These are phyloP conservation scores for Penicillium roqueforti DNA, from an alignment of 495 filamentous ascomycete genomes.

Conservation along the genomic window DNA sequence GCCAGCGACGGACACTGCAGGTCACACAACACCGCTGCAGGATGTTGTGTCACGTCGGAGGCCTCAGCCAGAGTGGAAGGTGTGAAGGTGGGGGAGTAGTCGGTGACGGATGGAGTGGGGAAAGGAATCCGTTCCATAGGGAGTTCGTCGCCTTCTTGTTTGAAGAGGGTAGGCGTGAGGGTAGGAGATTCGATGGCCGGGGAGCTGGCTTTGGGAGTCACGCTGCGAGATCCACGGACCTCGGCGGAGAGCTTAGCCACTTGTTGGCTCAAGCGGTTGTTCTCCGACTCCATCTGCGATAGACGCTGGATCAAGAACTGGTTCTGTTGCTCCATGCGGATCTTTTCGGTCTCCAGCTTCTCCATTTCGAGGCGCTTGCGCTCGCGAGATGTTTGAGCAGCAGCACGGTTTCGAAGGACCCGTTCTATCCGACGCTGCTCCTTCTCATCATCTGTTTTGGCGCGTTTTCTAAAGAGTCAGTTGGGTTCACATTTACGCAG, in stretches of 20 bases:
- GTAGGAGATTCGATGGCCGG: slow-evolving; percentile 42
- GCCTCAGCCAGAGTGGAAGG: slow-evolving; percentile 59
- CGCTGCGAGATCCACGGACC: slow-evolving; percentile 49
- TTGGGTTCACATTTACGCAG: background rate
- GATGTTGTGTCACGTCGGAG: slow-evolving; percentile 98
- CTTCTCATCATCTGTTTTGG: slow-evolving; percentile 98
- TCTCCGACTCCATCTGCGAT: slow-evolving; percentile 59
- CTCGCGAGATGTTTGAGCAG: slow-evolving; percentile 92
- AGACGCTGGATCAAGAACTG: slow-evolving; percentile 64
- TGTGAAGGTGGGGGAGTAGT: slow-evolving; percentile 48
- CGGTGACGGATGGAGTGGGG: slow-evolving; percentile 46
- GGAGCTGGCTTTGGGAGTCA: slow-evolving; percentile 37
- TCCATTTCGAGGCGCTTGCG: slow-evolving; percentile 94
- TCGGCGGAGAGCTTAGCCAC: slow-evolving; percentile 60
- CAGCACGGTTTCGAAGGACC: slow-evolving; percentile 90
- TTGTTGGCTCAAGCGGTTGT: slow-evolving; percentile 60
- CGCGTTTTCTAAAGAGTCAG: slow-evolving; percentile 67
- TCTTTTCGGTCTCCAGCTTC: slow-evolving; percentile 73
- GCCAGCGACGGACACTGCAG: slow-evolving; percentile 96
- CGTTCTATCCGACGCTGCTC: slow-evolving; percentile 97
- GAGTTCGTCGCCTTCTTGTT: slow-evolving; percentile 53
- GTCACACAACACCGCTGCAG: slow-evolving; percentile 99
- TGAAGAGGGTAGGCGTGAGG: slow-evolving; percentile 49
- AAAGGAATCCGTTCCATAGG: slow-evolving; percentile 46
- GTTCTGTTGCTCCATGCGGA: slow-evolving; percentile 62